phyloP scores from a whole-genome alignment of 176 grass and related monocot species.

The Aegilops sharonensis region DNA sequence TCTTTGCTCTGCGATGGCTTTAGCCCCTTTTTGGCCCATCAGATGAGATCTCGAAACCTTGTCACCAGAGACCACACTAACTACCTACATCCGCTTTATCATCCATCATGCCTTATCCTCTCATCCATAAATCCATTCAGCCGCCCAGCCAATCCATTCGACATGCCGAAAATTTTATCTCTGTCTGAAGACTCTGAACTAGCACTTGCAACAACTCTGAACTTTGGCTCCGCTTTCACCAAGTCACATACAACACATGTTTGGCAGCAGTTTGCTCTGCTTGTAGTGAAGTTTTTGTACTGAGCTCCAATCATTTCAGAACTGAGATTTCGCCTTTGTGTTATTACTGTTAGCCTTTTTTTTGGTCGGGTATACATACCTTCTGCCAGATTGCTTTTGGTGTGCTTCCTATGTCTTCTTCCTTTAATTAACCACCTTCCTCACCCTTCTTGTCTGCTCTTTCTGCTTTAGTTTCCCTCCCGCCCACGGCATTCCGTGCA shows the following conservation, averaged over 20 bases:
- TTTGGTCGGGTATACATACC: not conserved
- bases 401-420: slow-evolving; percentile 32
- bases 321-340: slow-evolving; percentile 25
- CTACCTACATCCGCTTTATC: not conserved
- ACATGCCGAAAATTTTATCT: no score
- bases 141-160: not conserved
- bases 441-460: not conserved
- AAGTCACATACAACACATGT: no score
- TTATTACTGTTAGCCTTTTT: slow-evolving; percentile 13
- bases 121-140: not conserved
- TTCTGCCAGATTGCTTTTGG: slow-evolving; percentile 28
- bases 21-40: slow-evolving; percentile 25
- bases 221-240: no score
- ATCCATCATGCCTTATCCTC: not conserved
- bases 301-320: no score
- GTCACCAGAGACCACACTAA: not conserved
- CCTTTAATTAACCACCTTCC: slow-evolving; percentile 25
- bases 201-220: no score
- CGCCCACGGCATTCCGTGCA: not conserved
- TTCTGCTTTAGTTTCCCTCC: not conserved
- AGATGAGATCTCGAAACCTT: not conserved
- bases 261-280: no score
- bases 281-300: no score
- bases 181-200: no score
- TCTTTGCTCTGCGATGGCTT: not conserved